A percentile compares a stretch with the other conserved stretches of the same genome.
Evolutionary conservation across 805 yeast species (phyloP).

Genomic region (Candida khao-thaluensis): DNA sequence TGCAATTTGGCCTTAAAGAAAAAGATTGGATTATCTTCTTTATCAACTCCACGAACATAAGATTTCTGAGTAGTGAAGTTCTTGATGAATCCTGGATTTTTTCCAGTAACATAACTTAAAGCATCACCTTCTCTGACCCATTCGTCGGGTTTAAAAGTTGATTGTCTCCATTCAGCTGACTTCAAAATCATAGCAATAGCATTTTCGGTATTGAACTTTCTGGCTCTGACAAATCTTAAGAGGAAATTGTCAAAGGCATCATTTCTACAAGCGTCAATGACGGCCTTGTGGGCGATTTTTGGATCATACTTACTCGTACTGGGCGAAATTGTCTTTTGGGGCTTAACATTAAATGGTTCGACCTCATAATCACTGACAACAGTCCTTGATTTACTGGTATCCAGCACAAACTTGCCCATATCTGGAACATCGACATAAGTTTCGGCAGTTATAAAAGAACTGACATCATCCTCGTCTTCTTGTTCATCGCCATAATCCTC

Average conservation of each 20-base stretch:
- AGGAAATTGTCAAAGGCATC: conserved; percentile 81
- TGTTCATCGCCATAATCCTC: conserved; percentile 17
- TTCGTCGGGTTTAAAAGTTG: conserved; percentile 58
- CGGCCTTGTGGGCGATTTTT: conserved; percentile 48
- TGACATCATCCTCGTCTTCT: conserved; percentile 26
- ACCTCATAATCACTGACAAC: conserved; percentile 4
- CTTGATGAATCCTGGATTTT: conserved; percentile 45
- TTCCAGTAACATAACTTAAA: conserved; percentile 45
- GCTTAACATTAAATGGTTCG: conserved; percentile 16
- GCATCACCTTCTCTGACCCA: conserved; percentile 73
- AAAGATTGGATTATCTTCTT: conserved; percentile 73
- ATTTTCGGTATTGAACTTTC: conserved; percentile 77
- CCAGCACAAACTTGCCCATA: conserved; percentile 11
- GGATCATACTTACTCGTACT: conserved; percentile 54
- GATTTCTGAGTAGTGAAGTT: conserved; percentile 72
- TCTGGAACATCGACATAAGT: conserved; percentile 21
- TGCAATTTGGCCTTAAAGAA: conserved; percentile 79
- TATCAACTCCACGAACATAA: conserved; percentile 71
- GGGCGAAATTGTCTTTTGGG: conserved; percentile 42
- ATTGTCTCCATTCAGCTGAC: conserved; percentile 73
- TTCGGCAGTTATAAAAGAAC: conserved; percentile 33
- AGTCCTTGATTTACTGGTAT: conserved; percentile 1
- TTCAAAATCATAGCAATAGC: conserved; percentile 69
- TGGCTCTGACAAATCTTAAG: conserved; percentile 77
- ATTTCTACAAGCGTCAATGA: conserved; percentile 45